Conservation (phyloP, 176 grass and related monocot genomes). For the Secale cereale region DNA sequence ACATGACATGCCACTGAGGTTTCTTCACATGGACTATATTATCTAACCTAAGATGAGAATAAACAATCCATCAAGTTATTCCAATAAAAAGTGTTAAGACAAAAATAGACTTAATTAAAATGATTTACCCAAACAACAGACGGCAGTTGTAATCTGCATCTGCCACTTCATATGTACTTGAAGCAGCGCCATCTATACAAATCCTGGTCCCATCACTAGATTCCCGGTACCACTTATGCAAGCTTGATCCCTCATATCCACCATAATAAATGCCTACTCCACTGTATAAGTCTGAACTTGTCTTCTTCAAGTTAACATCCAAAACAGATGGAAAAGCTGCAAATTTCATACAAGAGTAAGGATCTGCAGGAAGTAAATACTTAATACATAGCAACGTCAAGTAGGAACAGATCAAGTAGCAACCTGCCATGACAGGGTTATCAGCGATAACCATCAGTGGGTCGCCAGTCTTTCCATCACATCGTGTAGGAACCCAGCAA, state of each 20-base stretch:
- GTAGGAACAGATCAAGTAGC: slow-evolving; percentile 18
- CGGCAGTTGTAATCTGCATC: slow-evolving; percentile 85
- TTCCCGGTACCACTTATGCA: slow-evolving; percentile 86
- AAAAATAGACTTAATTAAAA: slow-evolving; percentile 26
- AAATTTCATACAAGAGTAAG: slow-evolving; percentile 33
- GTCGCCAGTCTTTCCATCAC: slow-evolving; percentile 74
- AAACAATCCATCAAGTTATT: not conserved
- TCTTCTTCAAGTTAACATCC: slow-evolving; percentile 66
- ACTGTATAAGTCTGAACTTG: slow-evolving; percentile 48
- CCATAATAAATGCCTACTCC: slow-evolving; percentile 94
- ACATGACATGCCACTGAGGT: not conserved
- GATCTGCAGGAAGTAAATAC: slow-evolving; percentile 9
- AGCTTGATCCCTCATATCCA: slow-evolving; percentile 88
- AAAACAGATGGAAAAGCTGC: slow-evolving; percentile 82
- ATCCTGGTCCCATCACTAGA: slow-evolving; percentile 70
- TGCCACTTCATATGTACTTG: slow-evolving; percentile 75
- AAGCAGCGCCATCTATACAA: slow-evolving; percentile 65
- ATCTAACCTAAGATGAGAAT: not conserved
- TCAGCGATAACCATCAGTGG: slow-evolving; percentile 51
- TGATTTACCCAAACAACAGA: slow-evolving; percentile 84
- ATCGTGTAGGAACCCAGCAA: slow-evolving; percentile 80
- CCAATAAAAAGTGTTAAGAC: slow-evolving; percentile 2
- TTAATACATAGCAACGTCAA: slow-evolving; percentile 9
- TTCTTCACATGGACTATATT: slow-evolving; percentile 4
- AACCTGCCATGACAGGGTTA: slow-evolving; percentile 92